phyloP scores from a whole-genome alignment of 345 rosid species.

The Gossypium raimondii region DNA sequence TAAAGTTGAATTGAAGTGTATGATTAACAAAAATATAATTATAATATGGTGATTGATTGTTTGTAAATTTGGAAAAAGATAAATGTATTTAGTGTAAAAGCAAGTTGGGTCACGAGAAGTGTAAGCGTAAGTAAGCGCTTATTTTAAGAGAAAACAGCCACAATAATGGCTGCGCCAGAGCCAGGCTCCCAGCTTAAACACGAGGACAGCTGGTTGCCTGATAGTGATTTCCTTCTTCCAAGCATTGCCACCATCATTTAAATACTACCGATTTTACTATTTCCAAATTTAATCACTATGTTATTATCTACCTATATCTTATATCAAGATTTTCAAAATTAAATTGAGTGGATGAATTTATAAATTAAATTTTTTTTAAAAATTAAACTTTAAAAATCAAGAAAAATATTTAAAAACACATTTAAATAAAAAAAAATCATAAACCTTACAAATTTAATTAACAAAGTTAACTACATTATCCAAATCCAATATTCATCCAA shows the following conservation, averaged over 20 bases:
- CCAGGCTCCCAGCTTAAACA: constrained; percentile 16
- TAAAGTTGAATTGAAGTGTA: no score
- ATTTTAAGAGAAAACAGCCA: background rate
- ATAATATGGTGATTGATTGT: no score
- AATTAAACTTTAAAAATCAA: no score
- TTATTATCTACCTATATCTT: background rate
- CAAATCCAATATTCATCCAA: no score
- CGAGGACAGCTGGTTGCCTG: constrained; percentile 30
- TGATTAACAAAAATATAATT: no score
- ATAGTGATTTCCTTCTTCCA: background rate
- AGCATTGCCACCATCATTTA: background rate
- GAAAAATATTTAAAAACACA: no score
- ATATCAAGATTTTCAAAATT: no score
- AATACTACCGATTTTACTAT: background rate
- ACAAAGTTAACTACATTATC: no score
- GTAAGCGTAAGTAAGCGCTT: background rate
- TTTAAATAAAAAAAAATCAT: no score
- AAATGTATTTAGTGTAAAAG: background rate
- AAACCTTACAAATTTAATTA: no score
- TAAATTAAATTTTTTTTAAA: no score
- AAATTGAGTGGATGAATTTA: no score
- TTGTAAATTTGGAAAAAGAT: background rate
- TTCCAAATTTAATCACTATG: constrained; percentile 4
- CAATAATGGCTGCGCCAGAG: background rate
- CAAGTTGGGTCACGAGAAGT: constrained; percentile 18